These are phyloP conservation scores for Cladosporium austrohemisphaericum DNA, from an alignment of 2,329 filamentous ascomycete species.

Conservation along the genomic window DNA sequence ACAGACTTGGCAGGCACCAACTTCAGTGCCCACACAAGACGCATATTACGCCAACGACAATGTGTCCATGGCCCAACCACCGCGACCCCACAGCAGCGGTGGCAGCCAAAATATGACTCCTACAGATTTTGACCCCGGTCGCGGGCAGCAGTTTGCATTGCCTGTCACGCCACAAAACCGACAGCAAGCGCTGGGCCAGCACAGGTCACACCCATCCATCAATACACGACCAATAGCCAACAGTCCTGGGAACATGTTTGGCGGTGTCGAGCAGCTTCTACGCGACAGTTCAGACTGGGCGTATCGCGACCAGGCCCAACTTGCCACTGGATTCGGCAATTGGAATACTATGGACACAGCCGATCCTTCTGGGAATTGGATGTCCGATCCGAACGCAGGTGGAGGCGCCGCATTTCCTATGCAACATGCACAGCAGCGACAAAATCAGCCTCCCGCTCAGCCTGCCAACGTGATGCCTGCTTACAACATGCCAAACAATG, in stretches of 20 bases:
- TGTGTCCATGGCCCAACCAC: background rate
- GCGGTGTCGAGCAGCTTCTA: slow-evolving; percentile 57
- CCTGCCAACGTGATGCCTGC: background rate
- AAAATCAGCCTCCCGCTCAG: background rate
- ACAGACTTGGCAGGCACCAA: background rate
- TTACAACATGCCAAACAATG: background rate
- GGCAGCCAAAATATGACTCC: slow-evolving; percentile 21
- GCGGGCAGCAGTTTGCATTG: slow-evolving; percentile 25
- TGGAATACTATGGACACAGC: slow-evolving; percentile 43
- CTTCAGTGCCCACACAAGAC: background rate
- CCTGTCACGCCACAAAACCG: slow-evolving; percentile 20
- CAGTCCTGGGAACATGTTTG: slow-evolving; percentile 53
- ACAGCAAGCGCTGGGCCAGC: slow-evolving; percentile 15
- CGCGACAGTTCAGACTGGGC: slow-evolving; percentile 61
- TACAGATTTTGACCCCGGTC: slow-evolving; percentile 23
- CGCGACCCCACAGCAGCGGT: slow-evolving; percentile 2
- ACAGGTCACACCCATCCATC: slow-evolving; percentile 19
- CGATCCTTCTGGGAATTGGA: slow-evolving; percentile 1
- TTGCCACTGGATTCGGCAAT: slow-evolving; percentile 60
- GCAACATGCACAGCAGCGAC: slow-evolving; percentile 2
- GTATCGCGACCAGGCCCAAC: slow-evolving; percentile 58
- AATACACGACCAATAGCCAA: slow-evolving; percentile 25
- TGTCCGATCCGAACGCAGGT: background rate
- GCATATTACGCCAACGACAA: background rate
- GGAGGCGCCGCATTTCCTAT: background rate